Evolutionary conservation across 306 rosid species (phyloP), one percentile per base, ranked within the genome.

Genomic region (Ammopiptanthus mongolicus): DNA sequence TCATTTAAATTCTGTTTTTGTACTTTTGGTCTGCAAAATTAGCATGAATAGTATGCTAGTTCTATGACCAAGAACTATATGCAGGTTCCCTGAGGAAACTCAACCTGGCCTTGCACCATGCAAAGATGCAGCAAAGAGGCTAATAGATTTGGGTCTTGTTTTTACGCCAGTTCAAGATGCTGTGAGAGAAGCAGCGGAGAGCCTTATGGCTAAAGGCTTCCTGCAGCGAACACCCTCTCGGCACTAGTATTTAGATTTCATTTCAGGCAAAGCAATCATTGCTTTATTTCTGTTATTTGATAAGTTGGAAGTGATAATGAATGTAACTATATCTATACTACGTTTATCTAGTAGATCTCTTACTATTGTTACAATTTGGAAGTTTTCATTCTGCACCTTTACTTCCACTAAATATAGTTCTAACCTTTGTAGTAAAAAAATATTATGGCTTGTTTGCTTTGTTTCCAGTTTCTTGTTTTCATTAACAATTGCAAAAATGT

Each of bases 111-210:
- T 94, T 55, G 71, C 73, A 71, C 82, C 85, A 15, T 84, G 88
- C 78, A 70, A 73, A 79, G 88, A 87, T 75, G 97, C 97, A 63
- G 90, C 97, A 7, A 94, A 55, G 86, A 87, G 86, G 76, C 75
- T 94, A 51, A 83, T 87, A 9, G 85, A 91, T 51, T 79, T 94
- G 79, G 98, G 95, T 10, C 61, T 90, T 39, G 84, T 75, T 56
- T 91, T 94, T 71, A 86, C 87, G 0, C 97, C 96, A 7, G 12
- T 94, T 51, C 86, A 90, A 86, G 89, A 88, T 72, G 95, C 95
- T 61, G 85, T 91, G 9, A 36, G 39, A 74, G 97, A 91, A 51
- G 79, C 96, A 5, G 89, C 81, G 1, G 89, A 88, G 80, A 91
- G 96, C 84, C 82, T 91, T 21, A 76, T 81, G 68, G 79, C 84